Evolutionary conservation across 805 yeast genomes (phyloP), one percentile per base, ranked within the genome.

Genomic region (Ogataea haglerorum): DNA sequence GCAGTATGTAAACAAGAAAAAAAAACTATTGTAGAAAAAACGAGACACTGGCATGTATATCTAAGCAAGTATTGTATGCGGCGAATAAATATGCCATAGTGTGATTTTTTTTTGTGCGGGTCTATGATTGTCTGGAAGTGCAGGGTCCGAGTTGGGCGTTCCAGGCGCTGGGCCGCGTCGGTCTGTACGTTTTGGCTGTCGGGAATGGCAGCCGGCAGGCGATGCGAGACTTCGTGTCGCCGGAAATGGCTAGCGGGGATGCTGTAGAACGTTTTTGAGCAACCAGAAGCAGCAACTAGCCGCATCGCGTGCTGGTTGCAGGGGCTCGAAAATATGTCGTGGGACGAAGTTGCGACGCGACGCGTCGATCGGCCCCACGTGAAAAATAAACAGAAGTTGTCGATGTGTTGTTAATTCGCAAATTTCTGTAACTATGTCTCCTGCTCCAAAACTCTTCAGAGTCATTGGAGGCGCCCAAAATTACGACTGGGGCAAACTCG

Each of bases 401-500:
- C 33, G 42, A 38, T 38, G 42, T 22, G 37, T 25, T 38, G 42
- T 38, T 38, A 38, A 32, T 31, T 25, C 36, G 27, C 12, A 38
- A 30, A 26, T 32, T 38, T 32, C 34, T 33, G 36, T 32, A 28
- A 40, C 29, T 29, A 40, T 40, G 43, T 15, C 43, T 14, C 10
- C 37, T 10, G 21, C 38, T 27, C 38, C 43, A 22, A 53, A 53
- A 32, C 45, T 63, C 31, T 56, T 61, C 36, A 63, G 54, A 51
- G 60, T 61, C 41, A 50, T 58, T 36, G 65, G 67, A 43, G 67
- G 66, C 49, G 63, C 59, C 43, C 69, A 64, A 52, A 64, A 64
- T 47, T 64, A 64, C 38, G 68, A 62, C 40, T 64, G 69, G 69
- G 76, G 77, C 32, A 91, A 90, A 58, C 63, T 87, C 42, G 98